Percentiles rank a stretch among this genome's conserved stretches.
Conservation (phyloP, 352 stramenopile species). For the Aphanomyces astaci region DNA sequence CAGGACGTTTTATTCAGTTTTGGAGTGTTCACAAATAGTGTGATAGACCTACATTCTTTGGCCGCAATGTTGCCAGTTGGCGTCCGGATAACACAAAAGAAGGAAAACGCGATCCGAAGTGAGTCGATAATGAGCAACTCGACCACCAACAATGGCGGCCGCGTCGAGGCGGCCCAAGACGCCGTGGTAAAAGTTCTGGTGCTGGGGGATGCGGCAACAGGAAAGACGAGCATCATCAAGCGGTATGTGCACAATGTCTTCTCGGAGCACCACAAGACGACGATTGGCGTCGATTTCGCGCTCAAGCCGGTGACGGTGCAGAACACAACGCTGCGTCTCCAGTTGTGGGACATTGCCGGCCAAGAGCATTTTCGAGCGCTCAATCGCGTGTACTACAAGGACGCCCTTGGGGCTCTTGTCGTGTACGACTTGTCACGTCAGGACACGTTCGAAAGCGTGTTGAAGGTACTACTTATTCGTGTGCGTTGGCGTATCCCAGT, state of each 20-base stretch:
- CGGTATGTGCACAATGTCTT: slow-evolving; percentile 87
- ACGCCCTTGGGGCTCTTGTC: slow-evolving; percentile 83
- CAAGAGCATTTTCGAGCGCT: slow-evolving; percentile 93
- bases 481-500: no score
- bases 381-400: slow-evolving; percentile 91
- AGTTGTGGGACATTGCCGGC: slow-evolving; percentile 92
- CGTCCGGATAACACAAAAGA: no score
- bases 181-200: slow-evolving; percentile 89
- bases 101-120: slow-evolving; percentile 5
- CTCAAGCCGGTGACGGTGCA: slow-evolving; percentile 84
- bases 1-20: no score
- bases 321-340: slow-evolving; percentile 82
- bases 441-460: slow-evolving; percentile 86
- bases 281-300: slow-evolving; percentile 89
- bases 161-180: slow-evolving; percentile 71
- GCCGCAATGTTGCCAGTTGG: no score
- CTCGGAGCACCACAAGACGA: slow-evolving; percentile 88
- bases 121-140: slow-evolving; percentile 26
- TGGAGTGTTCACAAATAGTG: no score
- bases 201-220: slow-evolving; percentile 82
- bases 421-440: slow-evolving; percentile 90
- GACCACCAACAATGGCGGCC: slow-evolving; percentile 49
- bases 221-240: slow-evolving; percentile 92
- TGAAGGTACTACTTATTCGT: slow-evolving; percentile 74
- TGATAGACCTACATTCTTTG: no score